Conservation (phyloP, 345 rosid genomes). For the Populus tremula region DNA sequence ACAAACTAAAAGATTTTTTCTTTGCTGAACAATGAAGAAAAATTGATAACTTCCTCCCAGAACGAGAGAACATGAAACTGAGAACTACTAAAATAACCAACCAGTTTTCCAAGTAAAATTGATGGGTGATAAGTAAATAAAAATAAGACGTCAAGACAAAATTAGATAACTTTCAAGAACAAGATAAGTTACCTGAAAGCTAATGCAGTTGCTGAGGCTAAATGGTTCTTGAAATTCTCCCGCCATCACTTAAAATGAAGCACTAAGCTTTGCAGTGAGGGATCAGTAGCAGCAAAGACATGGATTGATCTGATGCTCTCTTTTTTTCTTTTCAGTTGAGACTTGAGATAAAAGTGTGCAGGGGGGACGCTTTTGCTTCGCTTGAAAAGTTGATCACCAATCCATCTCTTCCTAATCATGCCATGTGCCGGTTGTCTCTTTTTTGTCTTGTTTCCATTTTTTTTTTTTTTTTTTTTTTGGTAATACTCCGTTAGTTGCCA, state of each 20-base stretch:
- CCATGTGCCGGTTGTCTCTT: not conserved
- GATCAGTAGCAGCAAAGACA: not conserved
- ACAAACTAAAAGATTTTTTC: not conserved
- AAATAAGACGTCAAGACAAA: not conserved
- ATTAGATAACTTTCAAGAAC: not conserved
- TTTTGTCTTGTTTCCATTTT: too few species aligned
- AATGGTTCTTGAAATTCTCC: conserved; percentile 67
- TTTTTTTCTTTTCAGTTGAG: not conserved
- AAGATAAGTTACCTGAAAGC: conserved; percentile 49
- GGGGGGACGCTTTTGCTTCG: not conserved
- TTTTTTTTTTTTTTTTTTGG: too few species aligned
- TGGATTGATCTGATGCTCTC: not conserved
- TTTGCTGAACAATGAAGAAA: not conserved
- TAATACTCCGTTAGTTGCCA: not conserved
- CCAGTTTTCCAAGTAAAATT: not conserved
- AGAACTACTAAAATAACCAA: not conserved
- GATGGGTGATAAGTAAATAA: not conserved
- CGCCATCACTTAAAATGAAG: conserved; percentile 41
- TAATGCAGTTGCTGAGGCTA: conserved; percentile 14
- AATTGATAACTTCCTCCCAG: not conserved
- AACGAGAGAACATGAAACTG: not conserved
- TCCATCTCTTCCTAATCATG: not conserved
- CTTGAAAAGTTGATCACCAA: not conserved
- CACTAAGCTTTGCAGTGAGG: not conserved
- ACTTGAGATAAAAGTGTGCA: not conserved